Conservation (phyloP, 2,329 filamentous ascomycete genomes). For the Lomentospora prolificans region DNA sequence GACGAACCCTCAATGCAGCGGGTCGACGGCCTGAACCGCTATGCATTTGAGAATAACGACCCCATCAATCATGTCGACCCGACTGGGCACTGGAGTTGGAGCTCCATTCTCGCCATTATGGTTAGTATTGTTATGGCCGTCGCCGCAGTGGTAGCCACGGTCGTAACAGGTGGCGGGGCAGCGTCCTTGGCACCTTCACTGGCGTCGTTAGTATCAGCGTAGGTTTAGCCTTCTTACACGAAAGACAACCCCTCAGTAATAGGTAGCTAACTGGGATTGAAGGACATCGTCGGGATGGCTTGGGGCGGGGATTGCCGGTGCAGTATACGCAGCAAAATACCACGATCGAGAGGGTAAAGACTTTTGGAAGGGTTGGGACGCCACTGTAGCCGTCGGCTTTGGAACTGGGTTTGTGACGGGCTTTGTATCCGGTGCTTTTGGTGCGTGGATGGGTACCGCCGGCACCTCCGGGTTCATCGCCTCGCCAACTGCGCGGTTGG, state of each 20-base stretch:
- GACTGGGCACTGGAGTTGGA: slow-evolving; percentile 7
- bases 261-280: background rate
- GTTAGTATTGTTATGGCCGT: background rate
- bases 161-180: slow-evolving; percentile 5
- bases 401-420: background rate
- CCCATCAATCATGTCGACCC: slow-evolving; percentile 10
- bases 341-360: background rate
- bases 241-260: too few species aligned
- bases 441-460: background rate
- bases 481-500: background rate
- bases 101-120: slow-evolving; percentile 5
- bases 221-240: background rate
- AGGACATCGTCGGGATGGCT: background rate
- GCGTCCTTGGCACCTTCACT: background rate
- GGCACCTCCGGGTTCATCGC: background rate
- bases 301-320: background rate
- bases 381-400: background rate
- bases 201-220: background rate
- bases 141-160: background rate
- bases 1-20: background rate
- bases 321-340: background rate
- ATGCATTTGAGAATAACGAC: slow-evolving; percentile 10
- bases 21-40: slow-evolving; percentile 9
- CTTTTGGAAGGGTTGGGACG: background rate
- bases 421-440: background rate